Base-by-base conservation (phyloP, 1,284 basidiomycete genomes). In the Meripilus lineatus region DNA sequence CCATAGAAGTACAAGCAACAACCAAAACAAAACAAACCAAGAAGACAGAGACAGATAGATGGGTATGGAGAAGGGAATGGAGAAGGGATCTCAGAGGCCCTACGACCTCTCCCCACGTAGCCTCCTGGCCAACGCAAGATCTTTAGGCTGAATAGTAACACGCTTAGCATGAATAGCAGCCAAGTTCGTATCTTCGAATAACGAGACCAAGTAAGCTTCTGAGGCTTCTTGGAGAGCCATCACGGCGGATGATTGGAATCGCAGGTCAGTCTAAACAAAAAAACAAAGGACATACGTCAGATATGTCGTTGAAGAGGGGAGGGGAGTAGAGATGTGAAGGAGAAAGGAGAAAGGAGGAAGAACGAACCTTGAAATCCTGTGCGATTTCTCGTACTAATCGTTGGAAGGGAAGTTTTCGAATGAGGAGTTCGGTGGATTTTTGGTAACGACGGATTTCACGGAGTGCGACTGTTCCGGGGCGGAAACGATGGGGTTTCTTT, bases 371-470 rank as follows among this genome's bases (percentile, higher is more conserved):
- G 78, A 92, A 92, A 67, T 93, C 87, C 72, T 93, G 88, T 47
- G 90, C 89, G 55, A 93, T 93, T 69, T 94, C 89, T 72, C 89
- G 85, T 55, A 93, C 89, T 48, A 93, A 81, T 55, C 91, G 81
- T 71, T 94, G 90, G 85, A 93, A 93, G 50, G 91, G 92, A 47
- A 93, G 81, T 70, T 93, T 94, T 61, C 92, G 81, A 67, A 94
- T 94, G 51, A 94, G 80, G 53, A 94, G 74, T 71, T 94, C 90
- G 43, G 94, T 93, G 61, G 91, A 93, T 75, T 93, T 94, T 69
- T 96, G 93, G 81, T 96, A 98, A 46, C 92, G 85, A 74, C 94
- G 80, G 61, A 98, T 97, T 75, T 98, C 93, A 77, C 93, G 91
- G 56, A 97, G 89, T 55, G 94, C 93, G 65, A 97, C 93, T 51